Conservation (phyloP, 129 eudicot species). For the Flaveria linearis region DNA sequence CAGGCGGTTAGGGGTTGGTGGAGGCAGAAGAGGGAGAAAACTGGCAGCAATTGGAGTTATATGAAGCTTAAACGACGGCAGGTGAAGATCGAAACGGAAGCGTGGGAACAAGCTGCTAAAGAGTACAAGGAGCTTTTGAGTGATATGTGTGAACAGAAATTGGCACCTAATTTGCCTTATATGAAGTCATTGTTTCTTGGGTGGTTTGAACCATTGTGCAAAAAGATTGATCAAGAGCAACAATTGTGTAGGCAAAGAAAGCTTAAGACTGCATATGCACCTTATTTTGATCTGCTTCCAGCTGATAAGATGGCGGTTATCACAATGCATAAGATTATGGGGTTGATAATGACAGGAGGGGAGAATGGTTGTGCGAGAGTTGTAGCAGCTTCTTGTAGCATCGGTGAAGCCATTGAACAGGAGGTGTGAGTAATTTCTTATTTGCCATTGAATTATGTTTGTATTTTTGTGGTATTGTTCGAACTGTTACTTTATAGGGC, state of each 20-base stretch:
- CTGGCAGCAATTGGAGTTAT: constrained; percentile 49
- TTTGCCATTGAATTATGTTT: not conserved
- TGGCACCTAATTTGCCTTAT: constrained; percentile 92
- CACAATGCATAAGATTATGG: constrained; percentile 94
- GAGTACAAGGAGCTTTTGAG: constrained; percentile 72
- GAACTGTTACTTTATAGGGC: not conserved
- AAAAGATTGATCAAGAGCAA: constrained; percentile 66
- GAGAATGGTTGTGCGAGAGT: constrained; percentile 75
- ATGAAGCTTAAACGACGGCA: constrained; percentile 59
- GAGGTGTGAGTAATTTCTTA: constrained; percentile 52
- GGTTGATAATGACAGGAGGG: constrained; percentile 71
- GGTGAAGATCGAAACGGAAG: constrained; percentile 78
- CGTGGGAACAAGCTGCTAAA: constrained; percentile 75
- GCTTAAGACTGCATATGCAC: constrained; percentile 49
- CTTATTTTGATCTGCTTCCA: constrained; percentile 66
- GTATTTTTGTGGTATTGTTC: not conserved
- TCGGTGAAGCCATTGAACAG: constrained; percentile 92
- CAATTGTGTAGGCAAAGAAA: constrained; percentile 52
- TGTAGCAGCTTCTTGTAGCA: constrained; percentile 67
- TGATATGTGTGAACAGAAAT: constrained; percentile 84
- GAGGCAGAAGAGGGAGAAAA: constrained; percentile 29
- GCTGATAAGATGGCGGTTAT: constrained; percentile 93
- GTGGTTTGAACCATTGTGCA: constrained; percentile 84
- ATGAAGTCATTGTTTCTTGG: constrained; percentile 90
- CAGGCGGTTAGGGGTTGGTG: constrained; percentile 30